Evolutionary conservation across 78 protist species (phyloP).

Genomic region (Dictyostelium capitatum): DNA sequence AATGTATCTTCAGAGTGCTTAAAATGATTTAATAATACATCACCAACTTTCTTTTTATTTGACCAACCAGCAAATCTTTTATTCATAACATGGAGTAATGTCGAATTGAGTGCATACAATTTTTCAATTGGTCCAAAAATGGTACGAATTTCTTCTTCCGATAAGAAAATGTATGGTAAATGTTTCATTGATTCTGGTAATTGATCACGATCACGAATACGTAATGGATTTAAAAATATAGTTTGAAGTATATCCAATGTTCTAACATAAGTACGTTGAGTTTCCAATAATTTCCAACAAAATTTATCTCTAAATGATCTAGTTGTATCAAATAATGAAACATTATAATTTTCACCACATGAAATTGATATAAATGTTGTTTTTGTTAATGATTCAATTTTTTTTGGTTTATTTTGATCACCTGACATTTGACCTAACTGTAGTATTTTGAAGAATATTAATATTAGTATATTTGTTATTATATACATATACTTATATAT

Average conservation of each 20-base stretch:
- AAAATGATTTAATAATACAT: conserved; percentile 54
- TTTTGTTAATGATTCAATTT: conserved; percentile 30
- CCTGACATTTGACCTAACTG: conserved; percentile 38
- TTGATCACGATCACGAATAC: conserved; percentile 59
- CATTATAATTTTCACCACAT: conserved; percentile 70
- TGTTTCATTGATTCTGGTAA: conserved; percentile 51
- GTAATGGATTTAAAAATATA: conserved; percentile 49
- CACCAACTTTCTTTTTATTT: conserved; percentile 45
- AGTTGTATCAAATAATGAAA: conserved; percentile 52
- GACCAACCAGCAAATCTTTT: conserved; percentile 23
- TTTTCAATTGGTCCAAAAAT: conserved; percentile 48
- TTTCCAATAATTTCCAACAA: conserved; percentile 69
- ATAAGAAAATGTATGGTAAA: conserved; percentile 65
- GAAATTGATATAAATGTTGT: conserved; percentile 23
- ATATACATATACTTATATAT: not conserved
- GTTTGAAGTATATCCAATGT: conserved; percentile 17
- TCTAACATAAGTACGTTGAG: conserved; percentile 53
- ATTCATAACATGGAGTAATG: conserved; percentile 24
- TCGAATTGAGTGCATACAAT: conserved; percentile 22
- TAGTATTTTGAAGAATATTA: not conserved
- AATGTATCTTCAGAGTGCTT: conserved; percentile 32
- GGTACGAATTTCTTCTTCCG: conserved; percentile 57
- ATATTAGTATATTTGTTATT: not conserved
- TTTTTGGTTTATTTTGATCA: conserved; percentile 49
- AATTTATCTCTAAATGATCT: conserved; percentile 60